Base-by-base conservation (phyloP, 305 asterid species). In the Fraxinus sp. region DNA sequence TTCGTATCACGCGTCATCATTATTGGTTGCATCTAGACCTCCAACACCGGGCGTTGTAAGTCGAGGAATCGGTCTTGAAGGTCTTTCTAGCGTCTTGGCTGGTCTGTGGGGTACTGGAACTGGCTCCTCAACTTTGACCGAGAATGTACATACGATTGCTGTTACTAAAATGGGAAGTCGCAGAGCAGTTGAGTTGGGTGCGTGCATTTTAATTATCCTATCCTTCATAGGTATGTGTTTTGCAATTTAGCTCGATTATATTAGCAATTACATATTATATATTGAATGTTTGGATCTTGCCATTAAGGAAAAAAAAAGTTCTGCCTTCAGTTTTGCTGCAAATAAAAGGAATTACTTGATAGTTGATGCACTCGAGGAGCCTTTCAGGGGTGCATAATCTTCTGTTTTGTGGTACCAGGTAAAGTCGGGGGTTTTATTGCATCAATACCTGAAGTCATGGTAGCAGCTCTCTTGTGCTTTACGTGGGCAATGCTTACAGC, bases 141-240 rank as follows among this genome's bases (percentile, higher is more conserved):
- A 97, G 88, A 97, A 97, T 85, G 97, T 97, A 81, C 99, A 97
- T 89, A 95, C 99, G 46, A 93, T 94, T 84, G 99, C 99, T 44
- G 98, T 97, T 18, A 97, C 98, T 13, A 97, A 97, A 91, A 90
- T 97, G 97, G 99, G 99, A 83, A 97, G 99, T 83, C 99, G 99
- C 22, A 87, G 92, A 90, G 98, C 97, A 37, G 93, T 97, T 33
- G 96, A 93, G 85, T 85, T 95, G 90, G 99, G 99, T 74, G 98
- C 97, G 7, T 86, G 92, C 82, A 84, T 92, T 78, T 83, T 97
- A 87, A 90, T 97, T 68, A 85, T 86, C 81, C 90, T 97, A 59
- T 97, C 99, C 39, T 95, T 94, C 24, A 83, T 97, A 79, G 98
- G 98, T 97, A 89, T 32, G 89, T 81, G 0, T 64, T 20, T 28